These are phyloP conservation scores for Ceratocystis huliohia DNA, from an alignment of 2,329 filamentous ascomycete species.

Conservation along the genomic window DNA sequence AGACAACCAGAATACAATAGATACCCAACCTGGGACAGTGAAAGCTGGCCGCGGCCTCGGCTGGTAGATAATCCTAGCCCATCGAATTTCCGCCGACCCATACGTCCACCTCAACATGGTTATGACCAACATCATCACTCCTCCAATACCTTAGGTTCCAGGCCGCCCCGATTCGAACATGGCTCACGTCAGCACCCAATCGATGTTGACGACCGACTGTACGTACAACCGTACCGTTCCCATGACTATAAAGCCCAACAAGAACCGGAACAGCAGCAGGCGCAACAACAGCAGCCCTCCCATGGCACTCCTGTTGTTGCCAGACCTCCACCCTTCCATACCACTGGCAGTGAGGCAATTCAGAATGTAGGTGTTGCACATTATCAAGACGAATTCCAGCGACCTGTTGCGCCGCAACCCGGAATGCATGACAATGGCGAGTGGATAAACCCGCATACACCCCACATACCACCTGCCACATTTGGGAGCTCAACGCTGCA, in stretches of 20 bases:
- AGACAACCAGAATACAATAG: background rate
- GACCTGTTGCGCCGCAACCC: constrained; percentile 11
- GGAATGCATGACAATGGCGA: constrained; percentile 17
- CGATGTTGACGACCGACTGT: background rate
- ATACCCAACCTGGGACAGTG: background rate
- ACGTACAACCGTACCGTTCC: background rate
- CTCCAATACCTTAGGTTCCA: background rate
- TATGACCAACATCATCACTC: background rate
- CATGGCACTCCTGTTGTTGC: no score
- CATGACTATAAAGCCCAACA: background rate
- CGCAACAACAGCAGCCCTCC: rapidly evolving
- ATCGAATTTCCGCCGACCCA: background rate
- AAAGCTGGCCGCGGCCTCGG: background rate
- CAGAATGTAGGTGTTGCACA: background rate
- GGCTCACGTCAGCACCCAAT: background rate
- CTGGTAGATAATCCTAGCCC: background rate
- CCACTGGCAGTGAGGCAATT: background rate
- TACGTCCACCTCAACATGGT: background rate
- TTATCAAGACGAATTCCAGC: background rate
- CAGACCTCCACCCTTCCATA: no score
- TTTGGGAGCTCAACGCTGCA: background rate
- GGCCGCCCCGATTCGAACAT: background rate
- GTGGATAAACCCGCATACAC: constrained; percentile 13
- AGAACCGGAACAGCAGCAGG: background rate
- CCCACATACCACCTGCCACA: background rate